Percentiles rank a stretch among this genome's conserved stretches.
Evolutionary conservation across 2,329 filamentous ascomycete genomes (phyloP).

Genomic region (Delphinella strobiligena): DNA sequence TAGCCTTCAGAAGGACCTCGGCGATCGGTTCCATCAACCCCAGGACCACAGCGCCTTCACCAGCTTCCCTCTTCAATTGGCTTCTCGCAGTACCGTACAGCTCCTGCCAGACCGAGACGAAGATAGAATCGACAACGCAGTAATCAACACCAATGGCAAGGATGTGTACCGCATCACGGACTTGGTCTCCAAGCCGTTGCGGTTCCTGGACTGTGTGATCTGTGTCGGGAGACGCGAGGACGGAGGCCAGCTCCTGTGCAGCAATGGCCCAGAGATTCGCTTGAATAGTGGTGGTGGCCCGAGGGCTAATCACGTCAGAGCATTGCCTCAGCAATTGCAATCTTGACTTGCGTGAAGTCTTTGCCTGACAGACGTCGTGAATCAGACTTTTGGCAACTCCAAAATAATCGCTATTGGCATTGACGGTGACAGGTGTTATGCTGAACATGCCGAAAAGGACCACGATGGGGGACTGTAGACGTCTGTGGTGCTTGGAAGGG

Average conservation of each 20-base stretch:
- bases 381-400: slow-evolving; percentile 4
- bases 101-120: background rate
- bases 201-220: slow-evolving; percentile 5
- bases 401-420: background rate
- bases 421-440: slow-evolving; percentile 2
- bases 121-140: background rate
- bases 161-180: slow-evolving; percentile 5
- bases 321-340: slow-evolving; percentile 11
- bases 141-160: slow-evolving; percentile 2
- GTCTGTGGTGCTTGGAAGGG: slow-evolving; percentile 52
- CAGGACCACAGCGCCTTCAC: slow-evolving; percentile 7
- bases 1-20: slow-evolving; percentile 1
- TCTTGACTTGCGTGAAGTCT: slow-evolving; percentile 8
- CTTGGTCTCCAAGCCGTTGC: slow-evolving; percentile 4
- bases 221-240: slow-evolving; percentile 1
- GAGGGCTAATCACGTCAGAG: background rate
- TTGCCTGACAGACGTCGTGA: slow-evolving; percentile 3
- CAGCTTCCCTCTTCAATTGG: slow-evolving; percentile 6
- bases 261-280: slow-evolving; percentile 2
- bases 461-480: slow-evolving; percentile 52
- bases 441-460: slow-evolving; percentile 53
- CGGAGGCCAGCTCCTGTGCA: slow-evolving; percentile 1
- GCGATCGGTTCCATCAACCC: slow-evolving; percentile 9
- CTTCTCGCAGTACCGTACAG: slow-evolving; percentile 1
- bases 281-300: background rate